A percentile compares a stretch with the other conserved stretches of the same genome.
These are phyloP conservation scores for Diatrype stigma DNA, from an alignment of 2,329 filamentous ascomycete species.

Conservation along the genomic window DNA sequence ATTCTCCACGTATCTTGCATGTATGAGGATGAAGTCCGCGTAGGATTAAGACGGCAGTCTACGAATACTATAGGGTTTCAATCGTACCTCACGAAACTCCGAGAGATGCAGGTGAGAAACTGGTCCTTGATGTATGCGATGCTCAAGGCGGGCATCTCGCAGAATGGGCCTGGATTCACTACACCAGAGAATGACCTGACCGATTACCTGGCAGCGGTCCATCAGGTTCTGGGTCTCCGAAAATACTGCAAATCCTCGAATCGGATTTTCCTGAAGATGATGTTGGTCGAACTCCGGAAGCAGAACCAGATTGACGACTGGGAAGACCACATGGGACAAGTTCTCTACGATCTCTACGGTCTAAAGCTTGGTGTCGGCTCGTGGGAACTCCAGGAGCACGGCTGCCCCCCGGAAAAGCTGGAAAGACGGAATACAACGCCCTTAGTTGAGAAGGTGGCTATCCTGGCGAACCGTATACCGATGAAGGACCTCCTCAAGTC, in stretches of 20 bases:
- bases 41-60: slow-evolving; percentile 65
- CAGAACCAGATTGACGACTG: slow-evolving; percentile 74
- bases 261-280: slow-evolving; percentile 83
- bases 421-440: slow-evolving; percentile 77
- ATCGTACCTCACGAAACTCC: slow-evolving; percentile 63
- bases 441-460: slow-evolving; percentile 78
- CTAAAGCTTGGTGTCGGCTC: slow-evolving; percentile 68
- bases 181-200: slow-evolving; percentile 69
- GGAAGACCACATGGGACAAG: slow-evolving; percentile 82
- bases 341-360: slow-evolving; percentile 78
- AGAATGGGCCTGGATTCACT: slow-evolving; percentile 61
- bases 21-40: slow-evolving; percentile 79
- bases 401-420: slow-evolving; percentile 70
- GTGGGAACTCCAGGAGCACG: slow-evolving; percentile 71
- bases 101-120: slow-evolving; percentile 80
- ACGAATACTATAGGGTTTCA: slow-evolving; percentile 52
- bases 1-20: slow-evolving; percentile 76
- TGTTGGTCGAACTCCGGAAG: slow-evolving; percentile 78
- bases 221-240: slow-evolving; percentile 78
- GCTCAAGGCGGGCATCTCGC: slow-evolving; percentile 68
- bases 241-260: slow-evolving; percentile 81
- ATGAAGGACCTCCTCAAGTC: slow-evolving; percentile 91
- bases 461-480: slow-evolving; percentile 75
- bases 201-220: slow-evolving; percentile 74
- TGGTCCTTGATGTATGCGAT: slow-evolving; percentile 87